Percentiles rank a stretch among this genome's conserved stretches.
These are phyloP conservation scores for Pyrenochaeta sp. DNA, from an alignment of 2,329 filamentous ascomycete genomes.

Conservation along the genomic window DNA sequence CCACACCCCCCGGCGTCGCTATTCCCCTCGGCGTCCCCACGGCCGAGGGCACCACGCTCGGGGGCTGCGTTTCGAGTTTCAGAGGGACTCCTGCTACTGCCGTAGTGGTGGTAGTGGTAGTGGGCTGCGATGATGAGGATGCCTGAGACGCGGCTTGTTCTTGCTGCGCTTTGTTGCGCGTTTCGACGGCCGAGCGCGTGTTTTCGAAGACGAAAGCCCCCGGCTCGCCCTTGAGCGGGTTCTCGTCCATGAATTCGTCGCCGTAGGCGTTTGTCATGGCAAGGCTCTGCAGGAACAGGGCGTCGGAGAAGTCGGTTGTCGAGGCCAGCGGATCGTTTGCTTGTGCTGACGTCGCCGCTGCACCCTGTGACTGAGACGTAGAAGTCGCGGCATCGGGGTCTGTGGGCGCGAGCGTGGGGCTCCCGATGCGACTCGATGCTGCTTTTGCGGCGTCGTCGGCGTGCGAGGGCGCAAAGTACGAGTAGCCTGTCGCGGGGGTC, in stretches of 20 bases:
- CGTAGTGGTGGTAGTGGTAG: too few relatives aligned
- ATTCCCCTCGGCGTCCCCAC: slow-evolving; percentile 38
- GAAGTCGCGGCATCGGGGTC: slow-evolving; percentile 37
- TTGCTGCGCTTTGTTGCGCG: slow-evolving; percentile 48
- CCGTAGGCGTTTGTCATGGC: slow-evolving; percentile 61
- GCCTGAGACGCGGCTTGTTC: slow-evolving; percentile 32
- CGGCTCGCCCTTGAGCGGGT: slow-evolving; percentile 68
- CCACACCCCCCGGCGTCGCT: slow-evolving; percentile 22
- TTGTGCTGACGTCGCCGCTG: slow-evolving; percentile 20
- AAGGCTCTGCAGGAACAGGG: slow-evolving; percentile 55
- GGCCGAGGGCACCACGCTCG: slow-evolving; percentile 36
- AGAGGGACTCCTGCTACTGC: too few relatives aligned
- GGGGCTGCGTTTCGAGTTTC: slow-evolving; percentile 27
- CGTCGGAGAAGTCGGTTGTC: slow-evolving; percentile 40
- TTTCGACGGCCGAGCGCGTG: slow-evolving; percentile 52
- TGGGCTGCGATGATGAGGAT: slow-evolving; percentile 20
- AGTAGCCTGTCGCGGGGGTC: slow-evolving; percentile 66
- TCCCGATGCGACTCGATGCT: slow-evolving; percentile 33
- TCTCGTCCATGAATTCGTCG: slow-evolving; percentile 70
- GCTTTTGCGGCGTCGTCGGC: slow-evolving; percentile 48
- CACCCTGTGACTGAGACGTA: slow-evolving; percentile 25
- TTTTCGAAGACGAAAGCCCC: slow-evolving; percentile 66
- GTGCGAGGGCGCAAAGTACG: slow-evolving; percentile 62
- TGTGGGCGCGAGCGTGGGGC: slow-evolving; percentile 38
- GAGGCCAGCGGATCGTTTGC: slow-evolving; percentile 18